Evolutionary conservation across 2,329 filamentous ascomycete genomes (phyloP).

Genomic region (Aureobasidium sp.): DNA sequence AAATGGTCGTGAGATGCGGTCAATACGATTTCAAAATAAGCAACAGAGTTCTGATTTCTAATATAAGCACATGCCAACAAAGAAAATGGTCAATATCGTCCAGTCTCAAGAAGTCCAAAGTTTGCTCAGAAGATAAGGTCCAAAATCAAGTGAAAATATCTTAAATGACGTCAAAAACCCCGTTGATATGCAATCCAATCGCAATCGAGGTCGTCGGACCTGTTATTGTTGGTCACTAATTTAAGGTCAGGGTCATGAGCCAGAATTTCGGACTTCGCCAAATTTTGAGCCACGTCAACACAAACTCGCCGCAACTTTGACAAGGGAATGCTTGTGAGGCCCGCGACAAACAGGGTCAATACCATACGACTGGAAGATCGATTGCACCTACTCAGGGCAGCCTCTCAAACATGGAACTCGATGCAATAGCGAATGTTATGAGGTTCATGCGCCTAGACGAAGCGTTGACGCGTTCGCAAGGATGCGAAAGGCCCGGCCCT

Average conservation of each 20-base stretch:
- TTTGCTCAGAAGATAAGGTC: background rate
- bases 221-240: background rate
- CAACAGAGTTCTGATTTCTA: no score
- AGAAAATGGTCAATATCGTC: background rate
- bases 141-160: background rate
- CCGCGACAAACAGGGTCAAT: background rate
- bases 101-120: background rate
- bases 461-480: conserved; percentile 5
- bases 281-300: background rate
- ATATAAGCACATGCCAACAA: background rate
- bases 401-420: background rate
- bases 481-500: background rate
- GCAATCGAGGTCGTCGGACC: background rate
- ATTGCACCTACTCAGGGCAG: background rate
- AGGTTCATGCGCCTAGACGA: background rate
- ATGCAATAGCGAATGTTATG: background rate
- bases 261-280: background rate
- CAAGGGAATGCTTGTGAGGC: no score
- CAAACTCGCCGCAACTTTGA: background rate
- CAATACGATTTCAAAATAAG: no score
- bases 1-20: no score
- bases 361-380: background rate
- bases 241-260: background rate
- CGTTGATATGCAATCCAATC: background rate
- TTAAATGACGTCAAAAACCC: background rate